These are phyloP conservation scores for Breynia disticha DNA, from an alignment of 441 rosid genomes.

Conservation along the genomic window DNA sequence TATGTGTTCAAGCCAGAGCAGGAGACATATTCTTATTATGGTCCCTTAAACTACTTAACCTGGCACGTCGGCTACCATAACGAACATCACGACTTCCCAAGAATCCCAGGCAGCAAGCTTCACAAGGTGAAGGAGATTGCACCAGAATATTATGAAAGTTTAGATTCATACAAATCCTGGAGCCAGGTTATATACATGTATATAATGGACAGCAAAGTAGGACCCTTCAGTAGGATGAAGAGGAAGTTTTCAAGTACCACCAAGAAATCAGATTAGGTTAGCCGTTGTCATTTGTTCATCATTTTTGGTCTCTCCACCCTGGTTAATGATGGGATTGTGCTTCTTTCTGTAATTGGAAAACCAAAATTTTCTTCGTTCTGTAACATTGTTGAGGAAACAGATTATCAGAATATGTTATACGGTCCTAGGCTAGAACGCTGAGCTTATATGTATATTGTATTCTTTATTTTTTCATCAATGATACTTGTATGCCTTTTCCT, in stretches of 20 bases:
- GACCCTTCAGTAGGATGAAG: slow-evolving; percentile 82
- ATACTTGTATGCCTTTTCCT: not conserved
- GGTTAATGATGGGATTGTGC: not conserved
- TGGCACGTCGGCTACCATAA: slow-evolving; percentile 88
- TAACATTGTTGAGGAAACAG: slow-evolving; percentile 19
- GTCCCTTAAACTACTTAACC: slow-evolving; percentile 63
- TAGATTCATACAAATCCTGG: slow-evolving; percentile 60
- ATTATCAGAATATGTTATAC: slow-evolving; percentile 1
- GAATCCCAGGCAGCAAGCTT: slow-evolving; percentile 76
- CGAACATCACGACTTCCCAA: slow-evolving; percentile 88
- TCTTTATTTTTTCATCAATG: slow-evolving; percentile 8
- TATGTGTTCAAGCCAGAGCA: slow-evolving; percentile 71
- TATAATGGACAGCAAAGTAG: slow-evolving; percentile 47
- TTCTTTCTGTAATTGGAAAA: not conserved
- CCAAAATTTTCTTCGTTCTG: slow-evolving; percentile 2
- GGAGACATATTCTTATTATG: slow-evolving; percentile 86
- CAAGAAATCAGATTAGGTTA: slow-evolving; percentile 46
- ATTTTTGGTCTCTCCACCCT: slow-evolving; percentile 1
- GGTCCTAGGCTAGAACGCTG: slow-evolving; percentile 2
- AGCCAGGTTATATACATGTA: slow-evolving; percentile 84
- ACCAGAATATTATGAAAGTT: slow-evolving; percentile 59
- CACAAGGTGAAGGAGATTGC: slow-evolving; percentile 78
- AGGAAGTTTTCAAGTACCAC: slow-evolving; percentile 35
- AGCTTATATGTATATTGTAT: slow-evolving; percentile 1
- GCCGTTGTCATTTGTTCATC: not conserved